Evolutionary conservation across 139 green algal species (phyloP), one percentile per base, ranked within the genome.

Genomic region (Mesotaenium endlicherianum): DNA sequence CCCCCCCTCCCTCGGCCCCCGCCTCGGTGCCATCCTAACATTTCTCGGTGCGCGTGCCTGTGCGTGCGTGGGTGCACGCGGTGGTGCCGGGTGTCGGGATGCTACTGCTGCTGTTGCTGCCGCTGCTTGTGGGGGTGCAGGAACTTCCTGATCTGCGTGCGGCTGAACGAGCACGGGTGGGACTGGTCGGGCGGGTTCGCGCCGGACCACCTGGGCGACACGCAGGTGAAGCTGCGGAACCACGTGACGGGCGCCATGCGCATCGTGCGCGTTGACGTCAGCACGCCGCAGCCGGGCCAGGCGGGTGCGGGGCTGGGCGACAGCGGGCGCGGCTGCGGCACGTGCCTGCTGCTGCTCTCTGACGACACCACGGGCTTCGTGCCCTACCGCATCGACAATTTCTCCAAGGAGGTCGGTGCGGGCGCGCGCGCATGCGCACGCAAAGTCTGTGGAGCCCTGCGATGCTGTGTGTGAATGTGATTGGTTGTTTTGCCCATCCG

Each of bases 361-460:
- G 69, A 89, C 30, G 43, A 89, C 69, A 16, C 74, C 36, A 36
- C 69, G 39, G 69, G 57, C n/a, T 89, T 89, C 57, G 81, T 75
- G 71, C 82, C 82, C 82, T 89, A 81, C 70, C 57, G 82, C 30
- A 89, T 89, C 36, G 71, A 89, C 70, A 89, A 89, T 70, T 88
- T 86, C 34, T 89, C 83, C 44, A 53, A 39, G 3, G 82, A 80
- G 58, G 53, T 82, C 42, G 4, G 31, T 45, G 41, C 34, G 31
- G 3, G 38, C 69, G 31, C 36, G 8, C 11, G 8, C 60, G 8
- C n/a, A n/a, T n/a, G n/a, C n/a, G n/a, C n/a, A n/a, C n/a, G n/a
- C n/a, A n/a, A n/a, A n/a, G n/a, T n/a, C n/a, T n/a, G n/a, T n/a
- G n/a, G n/a, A n/a, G n/a, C n/a, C n/a, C n/a, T n/a, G n/a, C n/a